phyloP scores from a whole-genome alignment of 192 early-diverging fungal genomes.

The Rhizophlyctis rosea region DNA sequence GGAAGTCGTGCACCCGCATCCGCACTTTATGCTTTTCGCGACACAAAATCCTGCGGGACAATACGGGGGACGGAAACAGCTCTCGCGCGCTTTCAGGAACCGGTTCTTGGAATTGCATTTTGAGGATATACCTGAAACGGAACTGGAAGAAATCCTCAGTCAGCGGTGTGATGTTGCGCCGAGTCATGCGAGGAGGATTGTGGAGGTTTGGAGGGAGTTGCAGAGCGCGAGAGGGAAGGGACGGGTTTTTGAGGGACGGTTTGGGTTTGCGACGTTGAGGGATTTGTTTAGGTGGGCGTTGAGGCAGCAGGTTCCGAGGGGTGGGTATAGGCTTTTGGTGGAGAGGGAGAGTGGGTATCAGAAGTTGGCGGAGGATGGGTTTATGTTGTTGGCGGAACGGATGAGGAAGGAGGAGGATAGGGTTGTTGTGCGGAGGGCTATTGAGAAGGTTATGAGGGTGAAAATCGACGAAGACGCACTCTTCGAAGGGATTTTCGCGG shows the following conservation, averaged over 20 bases:
- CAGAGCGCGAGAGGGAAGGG: constrained; percentile 57
- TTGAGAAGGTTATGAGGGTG: constrained; percentile 80
- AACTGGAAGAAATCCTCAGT: constrained; percentile 88
- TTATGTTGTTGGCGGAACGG: constrained; percentile 91
- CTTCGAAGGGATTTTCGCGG: constrained; percentile 63
- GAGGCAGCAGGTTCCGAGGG: constrained; percentile 82
- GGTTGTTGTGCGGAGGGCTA: constrained; percentile 69
- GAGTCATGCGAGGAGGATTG: constrained; percentile 78
- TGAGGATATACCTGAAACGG: constrained; percentile 89
- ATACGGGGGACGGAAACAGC: constrained; percentile 94
- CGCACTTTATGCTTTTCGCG: constrained; percentile 96
- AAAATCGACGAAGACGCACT: constrained; percentile 57
- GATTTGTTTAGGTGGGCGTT: constrained; percentile 98
- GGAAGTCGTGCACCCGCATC: constrained; percentile 88
- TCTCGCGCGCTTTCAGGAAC: constrained; percentile 96
- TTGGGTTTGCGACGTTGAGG: constrained; percentile 93
- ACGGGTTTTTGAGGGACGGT: constrained; percentile 90
- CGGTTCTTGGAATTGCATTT: constrained; percentile 97
- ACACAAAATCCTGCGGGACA: constrained; percentile 98
- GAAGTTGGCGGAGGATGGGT: constrained; percentile 88
- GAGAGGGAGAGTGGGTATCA: constrained; percentile 70
- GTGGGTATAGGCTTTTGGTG: constrained; percentile 91
- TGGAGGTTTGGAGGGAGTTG: constrained; percentile 80
- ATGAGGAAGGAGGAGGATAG: constrained; percentile 81
- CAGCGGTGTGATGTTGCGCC: constrained; percentile 83